Evolutionary conservation across 2,329 filamentous ascomycete species (phyloP), one percentile per base, ranked within the genome.

Genomic region (Claviceps monticola): DNA sequence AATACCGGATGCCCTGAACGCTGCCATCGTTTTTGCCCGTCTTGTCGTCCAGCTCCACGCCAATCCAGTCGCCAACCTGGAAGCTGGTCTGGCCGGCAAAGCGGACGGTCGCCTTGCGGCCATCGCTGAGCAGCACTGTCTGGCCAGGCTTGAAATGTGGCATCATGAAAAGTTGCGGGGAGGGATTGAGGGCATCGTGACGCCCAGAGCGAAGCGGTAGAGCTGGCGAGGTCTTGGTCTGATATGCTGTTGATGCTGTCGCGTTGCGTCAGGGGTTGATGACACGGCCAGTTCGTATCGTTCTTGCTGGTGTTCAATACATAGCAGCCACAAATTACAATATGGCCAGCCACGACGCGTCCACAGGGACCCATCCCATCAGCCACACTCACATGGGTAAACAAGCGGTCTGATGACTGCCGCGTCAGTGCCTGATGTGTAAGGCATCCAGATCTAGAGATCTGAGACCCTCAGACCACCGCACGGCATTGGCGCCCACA

Each of bases 11-110:
- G 55, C 88, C 90, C 66, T 91, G 80, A 46, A 97, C 88, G 51
- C 86, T 84, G 57, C 91, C 91, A 74, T 97, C 88, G 61, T 97
- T 97, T 73, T 97, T 97, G 36, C 93, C 91, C 19, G 78, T 80
- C 50, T 83, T 74, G 46, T 88, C 84, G 50, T 88, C 82, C 52
- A 97, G 79, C 71, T 95, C 90, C 54, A 97, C 79, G 57, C 91
- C 91, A 54, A 96, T 75, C 88, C 90, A 97, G 55, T 86, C 82
- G 56, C 90, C 91, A 5, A 76, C 72, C 53, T 88, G 82, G 68
- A 97, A 95, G 60, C 79, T 73, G 39, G 91, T 88, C 51, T 77
- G 72, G 61, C 93, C 93, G 55, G 88, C 74, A 68, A 87, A 98
- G 60, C 87, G 87, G 57, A 98, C 79, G 54, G 79, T 78, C 59